phyloP scores from a whole-genome alignment of 805 yeast genomes.

The Candida berthetii region DNA sequence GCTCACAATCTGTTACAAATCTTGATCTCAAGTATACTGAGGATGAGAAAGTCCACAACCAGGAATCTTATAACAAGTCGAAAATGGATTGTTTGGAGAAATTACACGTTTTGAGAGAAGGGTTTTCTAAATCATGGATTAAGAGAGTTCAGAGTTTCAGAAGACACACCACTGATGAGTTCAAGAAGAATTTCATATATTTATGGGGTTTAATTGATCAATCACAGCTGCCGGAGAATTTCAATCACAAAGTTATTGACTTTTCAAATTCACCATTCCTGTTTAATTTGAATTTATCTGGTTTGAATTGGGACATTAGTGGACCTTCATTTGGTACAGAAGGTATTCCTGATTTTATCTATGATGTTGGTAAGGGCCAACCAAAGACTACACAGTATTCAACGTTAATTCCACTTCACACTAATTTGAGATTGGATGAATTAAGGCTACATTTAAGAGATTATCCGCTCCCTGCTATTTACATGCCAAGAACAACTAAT shows the following conservation, averaged over 20 bases:
- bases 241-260: slow-evolving; percentile 40
- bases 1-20: background rate
- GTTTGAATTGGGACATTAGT: slow-evolving; percentile 39
- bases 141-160: slow-evolving; percentile 47
- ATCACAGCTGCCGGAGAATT: slow-evolving; percentile 27
- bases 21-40: background rate
- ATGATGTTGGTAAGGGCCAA: slow-evolving; percentile 75
- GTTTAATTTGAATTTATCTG: slow-evolving; percentile 42
- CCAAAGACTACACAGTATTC: slow-evolving; percentile 69
- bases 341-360: slow-evolving; percentile 53
- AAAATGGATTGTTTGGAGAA: slow-evolving; percentile 3
- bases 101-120: slow-evolving; percentile 27
- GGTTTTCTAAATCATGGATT: slow-evolving; percentile 67
- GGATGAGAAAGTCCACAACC: background rate
- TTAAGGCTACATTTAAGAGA: slow-evolving; percentile 71
- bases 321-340: slow-evolving; percentile 46
- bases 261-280: slow-evolving; percentile 45
- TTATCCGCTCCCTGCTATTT: slow-evolving; percentile 78
- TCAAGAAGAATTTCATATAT: slow-evolving; percentile 30
- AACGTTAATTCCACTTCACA: slow-evolving; percentile 55
- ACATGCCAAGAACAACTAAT: slow-evolving; percentile 51
- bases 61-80: background rate
- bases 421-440: slow-evolving; percentile 54
- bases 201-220: slow-evolving; percentile 34
- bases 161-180: slow-evolving; percentile 30